A percentile compares a stretch with the other conserved stretches of the same genome.
Conservation (phyloP, 331 rosid genomes). For the Cucumis variabilis region DNA sequence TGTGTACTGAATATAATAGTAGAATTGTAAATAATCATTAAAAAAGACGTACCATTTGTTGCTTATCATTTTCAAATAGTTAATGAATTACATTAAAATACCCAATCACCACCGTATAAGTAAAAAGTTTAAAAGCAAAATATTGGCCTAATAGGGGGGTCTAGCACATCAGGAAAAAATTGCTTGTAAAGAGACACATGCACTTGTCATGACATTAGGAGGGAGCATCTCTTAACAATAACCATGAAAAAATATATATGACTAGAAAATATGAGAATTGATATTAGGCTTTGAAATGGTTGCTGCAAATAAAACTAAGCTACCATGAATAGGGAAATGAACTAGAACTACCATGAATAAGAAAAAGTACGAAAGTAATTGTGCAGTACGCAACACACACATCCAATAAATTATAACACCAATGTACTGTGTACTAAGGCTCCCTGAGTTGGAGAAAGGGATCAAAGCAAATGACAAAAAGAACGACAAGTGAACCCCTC, state of each 20-base stretch:
- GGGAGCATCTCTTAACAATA: not conserved
- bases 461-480: not conserved
- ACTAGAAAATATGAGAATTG: not conserved
- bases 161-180: not conserved
- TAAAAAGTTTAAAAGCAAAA: not conserved
- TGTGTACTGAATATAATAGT: not conserved
- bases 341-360: not conserved
- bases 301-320: not conserved
- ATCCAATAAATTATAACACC: constrained; percentile 12
- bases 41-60: not conserved
- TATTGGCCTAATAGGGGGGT: not conserved
- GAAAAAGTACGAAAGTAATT: not conserved
- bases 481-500: not conserved
- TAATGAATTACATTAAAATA: not conserved
- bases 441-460: not conserved
- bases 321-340: not conserved
- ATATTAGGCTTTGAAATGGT: not conserved
- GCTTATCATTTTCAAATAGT: not conserved
- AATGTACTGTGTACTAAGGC: not conserved
- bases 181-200: not conserved
- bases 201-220: not conserved
- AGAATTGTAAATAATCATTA: constrained; percentile 8
- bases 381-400: not conserved
- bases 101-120: not conserved
- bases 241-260: not conserved